Base-by-base conservation (phyloP, 805 yeast genomes). In the Saccharomyces eubayanus region DNA sequence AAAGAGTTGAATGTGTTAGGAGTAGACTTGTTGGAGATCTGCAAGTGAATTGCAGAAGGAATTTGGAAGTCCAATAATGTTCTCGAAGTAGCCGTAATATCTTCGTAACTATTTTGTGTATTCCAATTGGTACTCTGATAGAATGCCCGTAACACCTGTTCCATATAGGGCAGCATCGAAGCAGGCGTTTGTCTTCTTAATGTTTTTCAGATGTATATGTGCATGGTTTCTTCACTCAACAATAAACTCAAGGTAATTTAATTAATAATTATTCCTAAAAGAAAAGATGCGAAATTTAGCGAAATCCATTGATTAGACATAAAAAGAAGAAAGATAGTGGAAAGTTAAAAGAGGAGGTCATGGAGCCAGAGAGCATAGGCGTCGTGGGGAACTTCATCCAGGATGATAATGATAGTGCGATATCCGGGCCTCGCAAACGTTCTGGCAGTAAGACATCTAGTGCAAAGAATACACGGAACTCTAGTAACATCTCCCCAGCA, bases 161-260 rank as follows among this genome's bases (percentile, higher is more conserved):
- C 96, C 96, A 92, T 89, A 72, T 87, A 91, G 46, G 81, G 78
- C 57, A 83, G 74, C 97, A 89, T 89, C 46, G 24, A 36, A 11
- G 20, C 5, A 16, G 21, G 24, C 21, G 24, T 16, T 36, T 36
- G 12, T 36, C 43, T 36, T 1, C 24, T 16, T 8, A 11, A 16
- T 36, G 9, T 36, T 36, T 36, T 36, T 8, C 9, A 9, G 9
- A 36, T 16, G 43, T 36, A 16, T 36, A 36, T 36, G 8, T 36
- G 12, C 43, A 16, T 36, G 16, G 21, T 36, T n/a, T 36, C 24
- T 16, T 36, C 43, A 36, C 43, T 36, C 43, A 36, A 36, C 43
- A 36, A 36, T 16, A 36, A 16, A 36, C 24, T 36, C 21, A 16
- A 36, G 8, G 24, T 8, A 16, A 36, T 16, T 16, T 36, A 36